Conservation (phyloP, 2,329 filamentous ascomycete species). For the Talaromyces rugulosus region DNA sequence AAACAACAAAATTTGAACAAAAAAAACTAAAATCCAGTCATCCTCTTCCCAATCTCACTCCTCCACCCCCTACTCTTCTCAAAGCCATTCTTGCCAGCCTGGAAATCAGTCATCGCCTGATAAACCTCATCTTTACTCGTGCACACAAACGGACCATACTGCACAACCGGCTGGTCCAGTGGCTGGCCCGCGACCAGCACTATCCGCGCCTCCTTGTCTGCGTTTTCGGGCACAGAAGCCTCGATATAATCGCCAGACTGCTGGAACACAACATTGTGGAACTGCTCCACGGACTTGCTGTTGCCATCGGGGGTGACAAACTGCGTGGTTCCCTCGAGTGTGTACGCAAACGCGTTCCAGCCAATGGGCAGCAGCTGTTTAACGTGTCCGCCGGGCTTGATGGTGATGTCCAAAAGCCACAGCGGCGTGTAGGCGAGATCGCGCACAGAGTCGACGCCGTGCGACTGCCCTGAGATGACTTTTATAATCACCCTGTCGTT, state of each 20-base stretch:
- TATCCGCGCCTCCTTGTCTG: slow-evolving; percentile 51
- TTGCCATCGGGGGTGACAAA: slow-evolving; percentile 51
- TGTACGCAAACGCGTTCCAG: slow-evolving; percentile 91
- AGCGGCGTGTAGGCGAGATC: slow-evolving; percentile 95
- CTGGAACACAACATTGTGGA: slow-evolving; percentile 86
- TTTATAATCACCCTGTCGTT: slow-evolving; percentile 74
- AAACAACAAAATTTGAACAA: not conserved
- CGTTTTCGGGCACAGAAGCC: slow-evolving; percentile 63
- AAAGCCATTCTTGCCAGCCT: slow-evolving; percentile 70
- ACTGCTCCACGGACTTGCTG: slow-evolving; percentile 47
- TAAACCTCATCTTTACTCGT: slow-evolving; percentile 68
- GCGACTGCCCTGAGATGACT: slow-evolving; percentile 81
- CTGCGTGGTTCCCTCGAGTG: slow-evolving; percentile 66
- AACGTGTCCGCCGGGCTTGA: slow-evolving; percentile 74
- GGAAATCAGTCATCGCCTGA: slow-evolving; percentile 72
- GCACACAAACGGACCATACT: slow-evolving; percentile 83
- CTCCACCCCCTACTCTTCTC: slow-evolving; percentile 75
- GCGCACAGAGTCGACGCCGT: slow-evolving; percentile 79
- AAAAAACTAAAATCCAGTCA: slow-evolving; percentile 40
- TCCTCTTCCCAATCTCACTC: slow-evolving; percentile 80
- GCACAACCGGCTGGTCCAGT: slow-evolving; percentile 73
- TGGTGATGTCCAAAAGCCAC: slow-evolving; percentile 84
- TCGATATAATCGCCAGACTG: slow-evolving; percentile 71
- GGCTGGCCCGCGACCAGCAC: slow-evolving; percentile 74
- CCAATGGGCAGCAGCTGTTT: slow-evolving; percentile 69